Percentiles rank a stretch among this genome's conserved stretches.
These are phyloP conservation scores for Phytophthora foliorum DNA, from an alignment of 352 stramenopile genomes.

Conservation along the genomic window DNA sequence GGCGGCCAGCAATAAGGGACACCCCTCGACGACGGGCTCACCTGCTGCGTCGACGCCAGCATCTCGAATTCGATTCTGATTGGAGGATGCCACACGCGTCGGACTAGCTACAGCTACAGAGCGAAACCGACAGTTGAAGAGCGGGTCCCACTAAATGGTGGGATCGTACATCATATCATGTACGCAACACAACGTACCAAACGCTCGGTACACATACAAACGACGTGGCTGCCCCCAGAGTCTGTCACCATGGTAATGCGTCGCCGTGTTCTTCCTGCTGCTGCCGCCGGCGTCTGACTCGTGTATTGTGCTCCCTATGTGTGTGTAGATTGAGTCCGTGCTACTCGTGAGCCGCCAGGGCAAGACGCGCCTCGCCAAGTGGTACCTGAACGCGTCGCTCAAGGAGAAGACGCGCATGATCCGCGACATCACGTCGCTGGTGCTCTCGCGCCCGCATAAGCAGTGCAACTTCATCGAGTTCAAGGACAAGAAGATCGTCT, in stretches of 20 bases:
- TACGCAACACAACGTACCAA: background rate
- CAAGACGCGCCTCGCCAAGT: conserved; percentile 94
- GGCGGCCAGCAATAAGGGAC: too few species aligned
- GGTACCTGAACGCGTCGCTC: conserved; percentile 83
- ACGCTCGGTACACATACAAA: background rate
- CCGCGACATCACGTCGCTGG: conserved; percentile 89
- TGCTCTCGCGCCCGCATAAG: conserved; percentile 86
- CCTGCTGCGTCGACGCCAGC: conserved; percentile 11
- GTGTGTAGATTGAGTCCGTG: conserved; percentile 86
- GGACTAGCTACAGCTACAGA: background rate
- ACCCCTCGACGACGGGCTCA: too few species aligned
- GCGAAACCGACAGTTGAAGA: too few species aligned
- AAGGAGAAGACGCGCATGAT: conserved; percentile 92
- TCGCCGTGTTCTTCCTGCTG: background rate
- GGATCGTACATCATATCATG: background rate
- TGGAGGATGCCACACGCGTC: conserved; percentile 24
- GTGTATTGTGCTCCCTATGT: conserved; percentile 12
- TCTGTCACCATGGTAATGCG: conserved; percentile 23
- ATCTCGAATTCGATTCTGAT: conserved; percentile 31
- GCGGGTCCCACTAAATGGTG: background rate
- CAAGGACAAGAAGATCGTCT: conserved; percentile 98
- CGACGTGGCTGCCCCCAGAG: conserved; percentile 16
- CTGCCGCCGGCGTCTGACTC: background rate
- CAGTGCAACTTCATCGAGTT: conserved; percentile 98
- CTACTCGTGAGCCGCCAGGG: conserved; percentile 93